A percentile compares a stretch with the other conserved stretches of the same genome.
Conservation (phyloP, 768 basidiomycete species). For the Boletus huronensis region DNA sequence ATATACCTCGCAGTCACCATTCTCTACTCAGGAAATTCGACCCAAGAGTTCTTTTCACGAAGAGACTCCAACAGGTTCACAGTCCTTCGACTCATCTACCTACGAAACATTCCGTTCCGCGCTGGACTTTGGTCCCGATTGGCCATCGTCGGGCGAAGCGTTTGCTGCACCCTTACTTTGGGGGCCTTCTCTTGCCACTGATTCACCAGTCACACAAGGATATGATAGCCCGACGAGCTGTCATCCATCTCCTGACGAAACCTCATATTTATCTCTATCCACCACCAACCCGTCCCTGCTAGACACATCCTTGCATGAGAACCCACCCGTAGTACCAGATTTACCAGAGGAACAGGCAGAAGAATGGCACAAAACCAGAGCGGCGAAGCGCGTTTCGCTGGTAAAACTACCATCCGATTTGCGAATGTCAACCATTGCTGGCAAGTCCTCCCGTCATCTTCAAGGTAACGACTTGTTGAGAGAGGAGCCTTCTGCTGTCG, state of each 20-base stretch:
- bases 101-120: slow-evolving; percentile 69
- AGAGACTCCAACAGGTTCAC: slow-evolving; percentile 10
- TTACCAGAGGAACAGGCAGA: slow-evolving; percentile 70
- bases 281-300: slow-evolving; percentile 18
- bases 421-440: slow-evolving; percentile 24
- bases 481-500: slow-evolving; percentile 10
- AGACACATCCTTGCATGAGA: slow-evolving; percentile 39
- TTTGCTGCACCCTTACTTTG: slow-evolving; percentile 33
- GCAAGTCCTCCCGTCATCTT: slow-evolving; percentile 13
- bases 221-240: slow-evolving; percentile 32
- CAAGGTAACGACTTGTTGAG: slow-evolving; percentile 1
- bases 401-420: slow-evolving; percentile 65
- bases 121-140: slow-evolving; percentile 51
- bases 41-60: slow-evolving; percentile 12
- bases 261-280: slow-evolving; percentile 22
- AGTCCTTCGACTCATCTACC: slow-evolving; percentile 43
- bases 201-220: slow-evolving; percentile 34
- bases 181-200: slow-evolving; percentile 28
- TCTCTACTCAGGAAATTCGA: slow-evolving; percentile 31
- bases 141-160: slow-evolving; percentile 43
- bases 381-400: slow-evolving; percentile 81
- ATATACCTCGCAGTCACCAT: slow-evolving; percentile 31
- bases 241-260: slow-evolving; percentile 29
- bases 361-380: slow-evolving; percentile 82
- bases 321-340: slow-evolving; percentile 45